These are phyloP conservation scores for Pyrus bretschneideri DNA, from an alignment of 306 rosid species.

Conservation along the genomic window DNA sequence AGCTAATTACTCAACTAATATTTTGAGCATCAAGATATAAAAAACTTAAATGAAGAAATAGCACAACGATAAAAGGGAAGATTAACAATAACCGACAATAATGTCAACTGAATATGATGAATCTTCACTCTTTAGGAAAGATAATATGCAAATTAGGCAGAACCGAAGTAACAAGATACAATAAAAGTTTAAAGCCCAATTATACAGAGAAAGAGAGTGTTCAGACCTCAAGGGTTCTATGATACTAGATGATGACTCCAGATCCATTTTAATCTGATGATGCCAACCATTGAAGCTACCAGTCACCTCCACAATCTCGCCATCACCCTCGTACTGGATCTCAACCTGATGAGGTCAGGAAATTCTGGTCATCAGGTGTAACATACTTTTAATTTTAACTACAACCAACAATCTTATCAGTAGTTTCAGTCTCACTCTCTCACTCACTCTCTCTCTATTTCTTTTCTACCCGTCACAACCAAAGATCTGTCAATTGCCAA, in stretches of 20 bases:
- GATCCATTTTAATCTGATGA: slow-evolving; percentile 69
- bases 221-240: slow-evolving; percentile 52
- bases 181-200: not conserved
- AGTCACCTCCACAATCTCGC: slow-evolving; percentile 74
- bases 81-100: not conserved
- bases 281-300: slow-evolving; percentile 99
- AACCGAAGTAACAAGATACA: not conserved
- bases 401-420: not conserved
- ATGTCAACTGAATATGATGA: not conserved
- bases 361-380: slow-evolving; percentile 20
- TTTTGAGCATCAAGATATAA: not conserved
- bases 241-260: slow-evolving; percentile 35
- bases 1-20: slow-evolving; percentile 15
- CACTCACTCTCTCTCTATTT: too few relatives aligned
- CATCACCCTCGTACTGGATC: slow-evolving; percentile 60
- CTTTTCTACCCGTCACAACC: too few relatives aligned
- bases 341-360: slow-evolving; percentile 48
- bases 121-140: not conserved
- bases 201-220: not conserved
- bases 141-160: not conserved
- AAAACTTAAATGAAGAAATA: not conserved
- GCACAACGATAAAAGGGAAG: too few relatives aligned
- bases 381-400: not conserved
- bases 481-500: too few relatives aligned
- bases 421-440: not conserved